A percentile compares a stretch with the other conserved stretches of the same genome.
These are phyloP conservation scores for Purpureocillium takamizusanense DNA, from an alignment of 2,329 filamentous ascomycete species.

Conservation along the genomic window DNA sequence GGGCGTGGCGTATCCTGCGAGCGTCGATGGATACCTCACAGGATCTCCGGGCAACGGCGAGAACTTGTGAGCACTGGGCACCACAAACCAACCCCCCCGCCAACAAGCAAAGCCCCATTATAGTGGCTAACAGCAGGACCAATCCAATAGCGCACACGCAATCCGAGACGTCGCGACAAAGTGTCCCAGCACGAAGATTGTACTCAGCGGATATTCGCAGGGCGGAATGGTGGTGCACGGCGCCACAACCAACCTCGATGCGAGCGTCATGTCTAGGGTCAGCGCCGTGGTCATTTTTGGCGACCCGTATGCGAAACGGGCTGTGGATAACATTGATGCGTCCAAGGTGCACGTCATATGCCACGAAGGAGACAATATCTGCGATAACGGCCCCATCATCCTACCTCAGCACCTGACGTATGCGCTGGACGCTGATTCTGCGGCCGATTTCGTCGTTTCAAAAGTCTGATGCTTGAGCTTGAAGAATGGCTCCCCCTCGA, in stretches of 20 bases:
- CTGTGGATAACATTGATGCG: slow-evolving; percentile 12
- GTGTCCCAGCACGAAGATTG: slow-evolving; percentile 15
- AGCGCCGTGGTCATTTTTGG: slow-evolving; percentile 22
- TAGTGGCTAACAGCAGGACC: background rate
- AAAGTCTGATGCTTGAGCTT: slow-evolving; percentile 5
- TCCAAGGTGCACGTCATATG: slow-evolving; percentile 14
- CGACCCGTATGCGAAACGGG: slow-evolving; percentile 14
- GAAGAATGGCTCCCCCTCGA: too few relatives aligned
- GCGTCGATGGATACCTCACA: slow-evolving; percentile 14
- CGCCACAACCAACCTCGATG: slow-evolving; percentile 13
- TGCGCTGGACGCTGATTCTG: slow-evolving; percentile 10
- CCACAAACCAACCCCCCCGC: background rate
- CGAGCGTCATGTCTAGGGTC: slow-evolving; percentile 13
- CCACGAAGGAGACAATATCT: slow-evolving; percentile 19
- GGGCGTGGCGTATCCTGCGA: slow-evolving; percentile 18
- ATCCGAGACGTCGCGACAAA: slow-evolving; percentile 17
- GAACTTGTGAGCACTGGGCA: slow-evolving; percentile 11
- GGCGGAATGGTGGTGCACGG: slow-evolving; percentile 17
- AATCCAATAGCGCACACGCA: slow-evolving; percentile 23
- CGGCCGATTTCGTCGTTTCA: slow-evolving; percentile 13
- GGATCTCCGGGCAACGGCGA: slow-evolving; percentile 11
- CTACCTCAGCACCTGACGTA: slow-evolving; percentile 17
- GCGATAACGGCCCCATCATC: slow-evolving; percentile 17
- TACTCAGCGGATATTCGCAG: slow-evolving; percentile 18
- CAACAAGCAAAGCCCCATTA: background rate